These are phyloP conservation scores for Hawksworthiomyces lignivorus DNA, from an alignment of 2,329 filamentous ascomycete genomes.

Conservation along the genomic window DNA sequence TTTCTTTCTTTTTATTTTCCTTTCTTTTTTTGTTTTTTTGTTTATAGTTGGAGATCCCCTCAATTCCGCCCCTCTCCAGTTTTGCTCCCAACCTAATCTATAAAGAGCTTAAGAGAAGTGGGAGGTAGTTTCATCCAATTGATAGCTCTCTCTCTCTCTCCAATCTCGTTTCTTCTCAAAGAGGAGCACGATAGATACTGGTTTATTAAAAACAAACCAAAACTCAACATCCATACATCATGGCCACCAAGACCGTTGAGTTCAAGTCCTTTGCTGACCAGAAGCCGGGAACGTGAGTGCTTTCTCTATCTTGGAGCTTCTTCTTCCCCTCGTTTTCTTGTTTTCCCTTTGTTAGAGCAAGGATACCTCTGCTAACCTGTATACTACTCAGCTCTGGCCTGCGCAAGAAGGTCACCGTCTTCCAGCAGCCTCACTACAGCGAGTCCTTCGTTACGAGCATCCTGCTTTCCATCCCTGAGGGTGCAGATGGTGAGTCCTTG, in stretches of 20 bases:
- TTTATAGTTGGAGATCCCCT: too few relatives aligned
- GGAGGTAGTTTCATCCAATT: too few relatives aligned
- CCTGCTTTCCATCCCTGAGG: constrained; percentile 92
- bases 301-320: neutral
- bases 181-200: too few relatives aligned
- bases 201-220: too few relatives aligned
- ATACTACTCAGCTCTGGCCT: constrained; percentile 73
- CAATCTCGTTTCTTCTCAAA: too few relatives aligned
- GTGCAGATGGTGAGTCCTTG: constrained; percentile 56
- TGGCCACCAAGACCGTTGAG: constrained; percentile 69
- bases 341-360: neutral
- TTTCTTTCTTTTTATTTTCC: too few relatives aligned
- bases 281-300: constrained; percentile 95
- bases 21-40: too few relatives aligned
- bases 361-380: constrained; percentile 6
- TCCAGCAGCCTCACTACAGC: constrained; percentile 91
- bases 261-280: constrained; percentile 88
- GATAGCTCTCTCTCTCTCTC: too few relatives aligned
- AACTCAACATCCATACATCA: too few relatives aligned
- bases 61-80: neutral
- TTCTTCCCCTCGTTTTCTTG: neutral
- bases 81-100: too few relatives aligned
- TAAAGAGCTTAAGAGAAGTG: too few relatives aligned
- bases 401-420: constrained; percentile 97
- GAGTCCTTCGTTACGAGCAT: constrained; percentile 94